Conservation (phyloP, 2,329 filamentous ascomycete genomes). For the Ascosphaera aggregata region DNA sequence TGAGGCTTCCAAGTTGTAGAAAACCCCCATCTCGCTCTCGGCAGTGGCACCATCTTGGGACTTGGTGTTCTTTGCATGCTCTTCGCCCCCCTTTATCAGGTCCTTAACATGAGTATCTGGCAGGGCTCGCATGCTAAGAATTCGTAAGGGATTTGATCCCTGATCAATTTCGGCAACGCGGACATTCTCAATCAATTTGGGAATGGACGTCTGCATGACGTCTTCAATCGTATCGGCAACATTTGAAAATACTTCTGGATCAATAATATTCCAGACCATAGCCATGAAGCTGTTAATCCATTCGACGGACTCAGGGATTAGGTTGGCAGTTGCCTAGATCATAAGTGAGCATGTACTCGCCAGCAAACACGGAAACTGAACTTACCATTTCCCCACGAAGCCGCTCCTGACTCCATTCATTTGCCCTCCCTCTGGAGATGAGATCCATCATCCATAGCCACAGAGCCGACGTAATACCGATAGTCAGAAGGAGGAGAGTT, state of each 20-base stretch:
- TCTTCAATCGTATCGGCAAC: constrained; percentile 88
- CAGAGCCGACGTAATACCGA: constrained; percentile 51
- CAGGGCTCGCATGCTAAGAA: constrained; percentile 66
- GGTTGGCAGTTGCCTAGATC: constrained; percentile 48
- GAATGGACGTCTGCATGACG: constrained; percentile 90
- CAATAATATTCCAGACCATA: constrained; percentile 74
- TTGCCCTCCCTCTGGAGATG: constrained; percentile 54
- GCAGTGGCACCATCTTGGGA: constrained; percentile 73
- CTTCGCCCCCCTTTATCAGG: constrained; percentile 58
- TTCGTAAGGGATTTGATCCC: constrained; percentile 70
- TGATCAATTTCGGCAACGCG: constrained; percentile 89
- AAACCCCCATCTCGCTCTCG: constrained; percentile 73
- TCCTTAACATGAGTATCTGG: constrained; percentile 63
- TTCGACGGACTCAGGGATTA: constrained; percentile 80
- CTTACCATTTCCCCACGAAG: constrained; percentile 52
- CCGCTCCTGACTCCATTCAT: constrained; percentile 77
- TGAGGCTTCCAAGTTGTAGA: constrained; percentile 78
- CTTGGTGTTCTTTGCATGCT: constrained; percentile 56
- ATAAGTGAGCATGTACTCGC: background rate
- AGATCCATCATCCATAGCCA: constrained; percentile 83
- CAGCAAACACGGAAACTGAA: background rate
- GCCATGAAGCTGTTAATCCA: constrained; percentile 86
- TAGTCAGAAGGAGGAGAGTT: constrained; percentile 50
- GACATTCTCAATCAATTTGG: constrained; percentile 78
- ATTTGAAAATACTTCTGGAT: constrained; percentile 83